Evolutionary conservation across 225 moss, liverwort and hornwort species (phyloP).

Genomic region (Physcomitrellopsis africana): DNA sequence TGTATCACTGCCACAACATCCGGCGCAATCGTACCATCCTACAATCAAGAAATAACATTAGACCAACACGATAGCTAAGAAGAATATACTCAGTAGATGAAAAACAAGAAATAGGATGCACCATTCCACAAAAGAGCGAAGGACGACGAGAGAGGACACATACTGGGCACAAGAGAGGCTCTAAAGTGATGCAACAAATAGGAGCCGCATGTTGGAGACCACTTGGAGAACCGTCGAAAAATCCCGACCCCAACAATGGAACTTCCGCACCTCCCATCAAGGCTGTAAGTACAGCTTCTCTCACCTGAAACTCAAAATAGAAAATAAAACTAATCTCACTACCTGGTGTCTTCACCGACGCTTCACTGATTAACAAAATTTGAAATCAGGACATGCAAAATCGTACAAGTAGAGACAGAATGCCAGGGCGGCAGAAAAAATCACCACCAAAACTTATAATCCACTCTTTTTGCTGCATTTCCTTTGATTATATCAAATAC

Average conservation of each 20-base stretch:
- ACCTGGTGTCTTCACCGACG: background rate
- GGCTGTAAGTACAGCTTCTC: constrained; percentile 49
- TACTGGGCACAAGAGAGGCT: constrained; percentile 62
- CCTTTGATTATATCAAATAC: background rate
- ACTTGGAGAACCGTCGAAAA: background rate
- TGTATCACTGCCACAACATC: constrained; percentile 92
- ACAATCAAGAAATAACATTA: constrained; percentile 22
- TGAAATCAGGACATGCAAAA: constrained; percentile 11
- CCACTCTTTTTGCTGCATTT: background rate
- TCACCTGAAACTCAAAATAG: constrained; percentile 43
- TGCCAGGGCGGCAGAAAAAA: background rate
- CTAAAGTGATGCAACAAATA: constrained; percentile 70
- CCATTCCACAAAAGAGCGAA: background rate
- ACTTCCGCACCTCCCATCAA: constrained; percentile 50
- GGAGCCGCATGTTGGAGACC: constrained; percentile 41
- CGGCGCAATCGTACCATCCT: constrained; percentile 74
- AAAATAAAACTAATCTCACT: constrained; percentile 15
- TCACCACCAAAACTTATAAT: background rate
- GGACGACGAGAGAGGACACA: constrained; percentile 1
- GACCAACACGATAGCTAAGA: background rate
- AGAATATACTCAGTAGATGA: constrained; percentile 20
- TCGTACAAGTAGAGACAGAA: background rate
- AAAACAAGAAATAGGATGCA: constrained; percentile 14
- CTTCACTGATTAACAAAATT: constrained; percentile 16
- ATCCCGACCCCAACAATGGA: constrained; percentile 2